A percentile compares a stretch with the other conserved stretches of the same genome.
Conservation (phyloP, 768 basidiomycete species). For the Grammothele lineata region DNA sequence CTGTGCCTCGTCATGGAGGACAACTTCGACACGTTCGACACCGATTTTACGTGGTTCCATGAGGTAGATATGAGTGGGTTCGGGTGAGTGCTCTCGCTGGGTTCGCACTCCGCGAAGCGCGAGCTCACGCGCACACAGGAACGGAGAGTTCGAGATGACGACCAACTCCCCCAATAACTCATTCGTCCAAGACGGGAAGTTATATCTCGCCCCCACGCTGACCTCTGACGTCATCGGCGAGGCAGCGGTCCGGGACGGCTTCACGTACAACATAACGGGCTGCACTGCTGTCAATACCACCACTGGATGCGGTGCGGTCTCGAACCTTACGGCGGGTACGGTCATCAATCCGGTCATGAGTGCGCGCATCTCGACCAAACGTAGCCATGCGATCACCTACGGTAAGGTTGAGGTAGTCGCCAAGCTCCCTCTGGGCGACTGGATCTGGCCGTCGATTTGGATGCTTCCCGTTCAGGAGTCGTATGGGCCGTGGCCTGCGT, state of each 20-base stretch:
- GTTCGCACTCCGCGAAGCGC: too few species aligned
- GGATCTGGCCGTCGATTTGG: constrained; percentile 77
- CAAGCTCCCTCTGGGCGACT: constrained; percentile 71
- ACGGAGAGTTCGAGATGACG: constrained; percentile 84
- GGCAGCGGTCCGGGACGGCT: constrained; percentile 55
- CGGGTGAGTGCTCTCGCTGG: constrained; percentile 50
- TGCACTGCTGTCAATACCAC: constrained; percentile 57
- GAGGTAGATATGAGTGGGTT: constrained; percentile 85
- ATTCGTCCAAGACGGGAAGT: constrained; percentile 64
- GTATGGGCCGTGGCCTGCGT: constrained; percentile 66
- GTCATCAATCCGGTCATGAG: constrained; percentile 84
- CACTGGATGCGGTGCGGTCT: constrained; percentile 63
- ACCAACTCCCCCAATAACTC: constrained; percentile 69
- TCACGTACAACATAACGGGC: constrained; percentile 75
- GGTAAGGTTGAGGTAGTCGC: constrained; percentile 84
- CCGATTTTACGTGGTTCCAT: constrained; percentile 57
- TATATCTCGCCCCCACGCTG: constrained; percentile 85
- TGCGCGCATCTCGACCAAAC: constrained; percentile 74
- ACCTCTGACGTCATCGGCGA: constrained; percentile 65
- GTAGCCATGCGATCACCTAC: constrained; percentile 69
- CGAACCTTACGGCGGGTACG: constrained; percentile 57
- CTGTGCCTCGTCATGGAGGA: constrained; percentile 71
- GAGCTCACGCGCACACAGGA: too few species aligned
- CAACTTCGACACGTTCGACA: constrained; percentile 62
- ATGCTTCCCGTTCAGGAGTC: constrained; percentile 67